phyloP scores from a whole-genome alignment of 495 filamentous ascomycete species.

The Lasiosphaeria miniovina region DNA sequence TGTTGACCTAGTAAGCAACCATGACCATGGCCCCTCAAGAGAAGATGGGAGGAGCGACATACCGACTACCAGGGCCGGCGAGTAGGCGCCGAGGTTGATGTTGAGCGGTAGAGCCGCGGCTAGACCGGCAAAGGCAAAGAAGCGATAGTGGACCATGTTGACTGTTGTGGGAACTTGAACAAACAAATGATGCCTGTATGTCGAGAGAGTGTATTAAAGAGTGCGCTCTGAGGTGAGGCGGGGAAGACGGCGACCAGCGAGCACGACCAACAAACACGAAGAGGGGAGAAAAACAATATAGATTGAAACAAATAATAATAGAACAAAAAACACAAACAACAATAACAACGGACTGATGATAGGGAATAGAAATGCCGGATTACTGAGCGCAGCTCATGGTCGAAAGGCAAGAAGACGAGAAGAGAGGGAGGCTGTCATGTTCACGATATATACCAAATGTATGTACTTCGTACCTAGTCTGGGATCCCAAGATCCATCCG shows the following conservation, averaged over 20 bases:
- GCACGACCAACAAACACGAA: conserved; percentile 33
- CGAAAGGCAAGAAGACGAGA: conserved; percentile 23
- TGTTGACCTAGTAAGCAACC: conserved; percentile 37
- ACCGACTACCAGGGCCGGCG: conserved; percentile 50
- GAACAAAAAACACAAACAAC: conserved; percentile 26
- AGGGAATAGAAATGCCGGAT: conserved; percentile 12
- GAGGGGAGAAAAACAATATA: conserved; percentile 1
- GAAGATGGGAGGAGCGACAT: background rate
- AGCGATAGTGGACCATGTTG: conserved; percentile 43
- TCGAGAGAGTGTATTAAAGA: conserved; percentile 17
- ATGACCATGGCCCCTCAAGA: background rate
- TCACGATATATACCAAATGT: conserved; percentile 21
- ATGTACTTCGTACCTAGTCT: background rate
- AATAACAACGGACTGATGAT: conserved; percentile 22
- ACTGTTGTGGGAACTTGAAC: conserved; percentile 12
- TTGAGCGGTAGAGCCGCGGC: conserved; percentile 53
- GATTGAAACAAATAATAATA: conserved; percentile 19
- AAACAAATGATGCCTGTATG: conserved; percentile 1
- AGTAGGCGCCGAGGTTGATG: conserved; percentile 60
- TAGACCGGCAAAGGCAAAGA: conserved; percentile 41
- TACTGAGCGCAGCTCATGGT: conserved; percentile 36
- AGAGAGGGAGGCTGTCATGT: conserved; percentile 20
- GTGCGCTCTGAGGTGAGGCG: background rate
- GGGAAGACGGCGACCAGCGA: conserved; percentile 30
- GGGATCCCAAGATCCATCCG: no score